Conservation (phyloP, 345 rosid genomes). For the Viola odorata region DNA sequence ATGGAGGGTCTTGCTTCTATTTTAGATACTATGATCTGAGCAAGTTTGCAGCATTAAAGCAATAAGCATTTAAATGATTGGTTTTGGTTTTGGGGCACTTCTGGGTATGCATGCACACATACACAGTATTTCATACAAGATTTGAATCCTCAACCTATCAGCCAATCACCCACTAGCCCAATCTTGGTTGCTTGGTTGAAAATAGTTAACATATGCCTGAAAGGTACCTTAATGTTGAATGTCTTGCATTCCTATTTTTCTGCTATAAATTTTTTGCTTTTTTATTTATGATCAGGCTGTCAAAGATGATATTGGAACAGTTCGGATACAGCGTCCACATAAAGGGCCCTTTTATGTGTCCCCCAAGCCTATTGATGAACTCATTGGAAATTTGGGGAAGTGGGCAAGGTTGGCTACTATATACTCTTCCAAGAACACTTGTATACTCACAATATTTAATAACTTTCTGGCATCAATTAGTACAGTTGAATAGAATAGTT, state of each 20-base stretch:
- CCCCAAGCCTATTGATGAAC: conserved; percentile 63
- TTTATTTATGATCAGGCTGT: conserved; percentile 53
- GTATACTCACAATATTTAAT: background rate
- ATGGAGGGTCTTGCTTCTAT: too few species aligned
- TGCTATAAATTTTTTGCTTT: conserved; percentile 4
- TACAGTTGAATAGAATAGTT: conserved; percentile 2
- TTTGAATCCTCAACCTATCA: too few species aligned
- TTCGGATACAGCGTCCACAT: conserved; percentile 73
- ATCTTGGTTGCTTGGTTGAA: background rate
- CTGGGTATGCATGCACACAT: too few species aligned
- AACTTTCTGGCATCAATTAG: background rate
- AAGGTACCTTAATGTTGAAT: background rate
- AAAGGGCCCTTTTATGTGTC: conserved; percentile 90
- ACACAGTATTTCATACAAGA: too few species aligned
- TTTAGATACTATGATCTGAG: too few species aligned
- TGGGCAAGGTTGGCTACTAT: conserved; percentile 62
- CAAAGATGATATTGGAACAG: conserved; percentile 77
- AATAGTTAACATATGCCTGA: background rate
- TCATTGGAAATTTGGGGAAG: conserved; percentile 59
- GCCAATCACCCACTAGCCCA: background rate
- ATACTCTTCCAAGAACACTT: background rate
- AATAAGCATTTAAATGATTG: too few species aligned
- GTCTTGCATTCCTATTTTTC: background rate
- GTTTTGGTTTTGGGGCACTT: too few species aligned
- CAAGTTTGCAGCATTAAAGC: too few species aligned